Conservation (phyloP, 2,329 filamentous ascomycete species). For the Neonectria hederae region DNA sequence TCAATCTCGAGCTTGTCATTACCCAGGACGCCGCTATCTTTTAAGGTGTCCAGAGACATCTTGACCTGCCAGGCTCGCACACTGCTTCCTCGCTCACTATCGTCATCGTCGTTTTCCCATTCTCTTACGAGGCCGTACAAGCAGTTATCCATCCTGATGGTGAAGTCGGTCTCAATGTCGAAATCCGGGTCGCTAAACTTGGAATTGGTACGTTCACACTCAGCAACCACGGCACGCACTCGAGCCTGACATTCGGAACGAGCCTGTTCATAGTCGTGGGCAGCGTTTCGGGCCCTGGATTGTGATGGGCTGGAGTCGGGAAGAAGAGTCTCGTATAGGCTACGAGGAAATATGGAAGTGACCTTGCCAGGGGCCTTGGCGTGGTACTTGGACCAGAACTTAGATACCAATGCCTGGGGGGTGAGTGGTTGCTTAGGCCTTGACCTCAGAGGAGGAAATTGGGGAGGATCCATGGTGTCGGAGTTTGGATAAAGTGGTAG, state of each 20-base stretch:
- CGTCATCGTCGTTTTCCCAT: slow-evolving; percentile 28
- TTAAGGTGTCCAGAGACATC: slow-evolving; percentile 26
- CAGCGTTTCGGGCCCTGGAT: slow-evolving; percentile 49
- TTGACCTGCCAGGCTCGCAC: slow-evolving; percentile 22
- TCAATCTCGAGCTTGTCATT: slow-evolving; percentile 30
- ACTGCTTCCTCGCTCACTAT: not conserved
- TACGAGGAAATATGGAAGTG: slow-evolving; percentile 56
- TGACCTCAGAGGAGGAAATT: slow-evolving; percentile 17
- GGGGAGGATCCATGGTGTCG: slow-evolving; percentile 24
- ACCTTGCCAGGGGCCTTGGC: slow-evolving; percentile 53
- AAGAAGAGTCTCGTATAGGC: slow-evolving; percentile 49
- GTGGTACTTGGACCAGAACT: slow-evolving; percentile 56
- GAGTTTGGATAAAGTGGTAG: not conserved
- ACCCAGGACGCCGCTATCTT: slow-evolving; percentile 23
- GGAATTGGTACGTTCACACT: slow-evolving; percentile 56
- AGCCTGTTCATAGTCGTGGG: slow-evolving; percentile 54
- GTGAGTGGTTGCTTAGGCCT: slow-evolving; percentile 36
- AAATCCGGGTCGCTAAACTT: slow-evolving; percentile 58
- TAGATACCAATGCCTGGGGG: slow-evolving; percentile 53
- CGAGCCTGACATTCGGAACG: slow-evolving; percentile 52
- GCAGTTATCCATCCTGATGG: slow-evolving; percentile 50
- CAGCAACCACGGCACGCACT: slow-evolving; percentile 51
- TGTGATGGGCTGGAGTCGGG: slow-evolving; percentile 33
- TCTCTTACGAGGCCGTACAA: slow-evolving; percentile 46
- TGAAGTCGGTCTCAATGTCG: slow-evolving; percentile 52